Base-by-base conservation (phyloP, 2,329 filamentous ascomycete genomes). In the Akanthomyces dipterigenus region DNA sequence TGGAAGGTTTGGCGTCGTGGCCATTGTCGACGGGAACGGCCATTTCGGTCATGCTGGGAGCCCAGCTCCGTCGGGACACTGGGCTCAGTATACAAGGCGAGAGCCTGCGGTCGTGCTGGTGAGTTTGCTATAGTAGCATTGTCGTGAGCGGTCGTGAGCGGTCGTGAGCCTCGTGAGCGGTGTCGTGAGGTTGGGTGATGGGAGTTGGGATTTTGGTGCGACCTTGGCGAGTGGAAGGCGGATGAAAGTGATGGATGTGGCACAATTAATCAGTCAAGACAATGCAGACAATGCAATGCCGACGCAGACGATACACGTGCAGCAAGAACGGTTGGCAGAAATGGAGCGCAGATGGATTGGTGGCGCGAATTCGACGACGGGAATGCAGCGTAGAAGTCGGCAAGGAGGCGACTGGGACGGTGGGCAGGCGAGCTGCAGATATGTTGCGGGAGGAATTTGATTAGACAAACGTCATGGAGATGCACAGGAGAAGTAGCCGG, bases 21-120 rank as follows among this genome's bases (percentile, higher is more conserved):
- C 28, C 22, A 9, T 20, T 40, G 24, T 49, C 55, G 16, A 38
- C 48, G n/a, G 20, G 24, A 46, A 61, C 51, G 53, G 60, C 53
- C 60, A 61, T 61, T 28, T 48, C 51, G 31, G 60, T 57, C 53
- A 62, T 62, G 54, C 31, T 46, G 46, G 38, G 60, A 62, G 60
- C 60, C 60, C 60, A 62, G 60, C 48, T 57, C 60, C 60, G 50
- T 34, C 31, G 40, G 49, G 58, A 61, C 34, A 61, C 58, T 22
- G 58, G 58, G 58, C 58, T 61, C 58, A 26, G 18, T 7, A 12
- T 38, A 28, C 16, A 7, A 18, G 24, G 46, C 24, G 11, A 46
- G 31, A 58, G 45, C 46, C 45, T 50, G 55, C 28, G 18, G 55
- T 49, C 9, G 14, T 24, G 49, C 46, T 51, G 24, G 14, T 51